Conservation (phyloP, 1,284 basidiomycete species). For the Vanrija sp. region DNA sequence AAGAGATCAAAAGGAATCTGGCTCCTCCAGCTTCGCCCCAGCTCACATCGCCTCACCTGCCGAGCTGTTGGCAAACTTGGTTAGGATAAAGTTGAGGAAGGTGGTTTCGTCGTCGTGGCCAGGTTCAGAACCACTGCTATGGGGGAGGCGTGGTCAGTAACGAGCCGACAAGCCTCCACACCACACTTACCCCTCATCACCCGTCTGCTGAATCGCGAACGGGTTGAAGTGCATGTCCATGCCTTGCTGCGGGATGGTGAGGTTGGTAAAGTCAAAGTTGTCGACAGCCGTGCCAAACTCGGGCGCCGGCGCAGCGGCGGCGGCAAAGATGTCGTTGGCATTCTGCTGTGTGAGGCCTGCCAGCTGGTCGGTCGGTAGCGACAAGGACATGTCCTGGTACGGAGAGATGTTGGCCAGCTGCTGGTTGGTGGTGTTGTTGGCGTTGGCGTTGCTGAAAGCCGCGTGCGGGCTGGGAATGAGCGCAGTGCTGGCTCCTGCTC, state of each 20-base stretch:
- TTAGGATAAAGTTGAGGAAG: slow-evolving; percentile 45
- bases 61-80: slow-evolving; percentile 44
- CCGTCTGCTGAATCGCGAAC: slow-evolving; percentile 46
- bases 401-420: slow-evolving; percentile 16
- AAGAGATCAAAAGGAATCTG: background rate
- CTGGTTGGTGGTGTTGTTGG: slow-evolving; percentile 1
- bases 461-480: slow-evolving; percentile 8
- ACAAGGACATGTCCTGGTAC: slow-evolving; percentile 15
- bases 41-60: slow-evolving; percentile 25
- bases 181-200: slow-evolving; percentile 35
- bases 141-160: background rate
- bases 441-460: slow-evolving; percentile 2
- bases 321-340: slow-evolving; percentile 2
- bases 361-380: slow-evolving; percentile 6
- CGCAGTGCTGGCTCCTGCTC: background rate
- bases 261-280: slow-evolving; percentile 41
- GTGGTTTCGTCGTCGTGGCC: slow-evolving; percentile 36
- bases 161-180: background rate
- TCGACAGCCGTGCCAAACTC: slow-evolving; percentile 31
- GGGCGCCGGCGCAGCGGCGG: background rate
- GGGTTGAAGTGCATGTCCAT: slow-evolving; percentile 43
- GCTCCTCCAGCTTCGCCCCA: slow-evolving; percentile 4
- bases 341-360: slow-evolving; percentile 2
- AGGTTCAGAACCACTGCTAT: slow-evolving; percentile 12
- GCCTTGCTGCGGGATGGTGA: slow-evolving; percentile 25